phyloP scores from a whole-genome alignment of 2,329 filamentous ascomycete genomes.

The Colletotrichum tofieldiae region DNA sequence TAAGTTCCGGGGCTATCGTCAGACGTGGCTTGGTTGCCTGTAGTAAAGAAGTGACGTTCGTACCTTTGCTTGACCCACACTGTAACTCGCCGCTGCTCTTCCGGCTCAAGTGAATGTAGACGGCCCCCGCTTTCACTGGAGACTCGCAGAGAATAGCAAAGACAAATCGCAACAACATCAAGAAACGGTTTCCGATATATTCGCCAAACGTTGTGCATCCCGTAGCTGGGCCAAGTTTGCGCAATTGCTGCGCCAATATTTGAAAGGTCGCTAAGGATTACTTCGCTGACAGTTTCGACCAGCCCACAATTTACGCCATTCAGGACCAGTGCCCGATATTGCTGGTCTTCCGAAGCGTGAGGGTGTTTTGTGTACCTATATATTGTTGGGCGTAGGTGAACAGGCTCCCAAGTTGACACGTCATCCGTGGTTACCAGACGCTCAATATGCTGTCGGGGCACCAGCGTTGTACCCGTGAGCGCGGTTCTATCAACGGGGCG shows the following conservation, averaged over 20 bases:
- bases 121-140: neutral
- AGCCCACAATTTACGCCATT: neutral
- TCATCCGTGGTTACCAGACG: neutral
- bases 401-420: neutral
- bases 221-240: neutral
- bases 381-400: neutral
- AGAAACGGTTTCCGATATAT: neutral
- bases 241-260: neutral
- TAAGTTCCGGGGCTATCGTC: neutral
- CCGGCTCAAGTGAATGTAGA: neutral
- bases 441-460: conserved; percentile 6
- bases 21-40: neutral
- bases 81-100: neutral
- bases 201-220: too few relatives aligned
- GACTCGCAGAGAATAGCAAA: neutral
- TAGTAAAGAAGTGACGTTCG: neutral
- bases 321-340: neutral
- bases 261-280: conserved; percentile 11
- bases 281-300: neutral
- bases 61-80: neutral
- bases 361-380: neutral
- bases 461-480: neutral
- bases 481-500: neutral
- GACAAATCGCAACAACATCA: neutral
- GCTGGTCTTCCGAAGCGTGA: too few relatives aligned